These are phyloP conservation scores for Apiospora saccharicola DNA, from an alignment of 2,329 filamentous ascomycete genomes.

Conservation along the genomic window DNA sequence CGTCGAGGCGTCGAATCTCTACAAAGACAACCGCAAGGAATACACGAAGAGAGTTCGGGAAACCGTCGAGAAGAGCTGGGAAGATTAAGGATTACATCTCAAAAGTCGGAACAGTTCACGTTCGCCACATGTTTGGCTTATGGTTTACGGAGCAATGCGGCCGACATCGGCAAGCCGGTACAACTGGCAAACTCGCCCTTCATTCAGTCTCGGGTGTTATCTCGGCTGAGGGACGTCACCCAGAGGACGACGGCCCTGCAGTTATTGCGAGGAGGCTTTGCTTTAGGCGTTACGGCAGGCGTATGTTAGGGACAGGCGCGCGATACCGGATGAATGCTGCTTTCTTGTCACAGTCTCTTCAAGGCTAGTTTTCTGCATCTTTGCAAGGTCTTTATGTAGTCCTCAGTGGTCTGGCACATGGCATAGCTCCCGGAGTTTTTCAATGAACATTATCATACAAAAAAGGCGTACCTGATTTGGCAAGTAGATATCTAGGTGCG, in stretches of 20 bases:
- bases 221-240: not conserved
- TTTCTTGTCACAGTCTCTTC: conserved; percentile 20
- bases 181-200: not conserved
- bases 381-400: conserved; percentile 4
- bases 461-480: not conserved
- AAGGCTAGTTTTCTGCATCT: conserved; percentile 2
- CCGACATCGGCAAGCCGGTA: not conserved
- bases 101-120: not conserved
- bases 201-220: not conserved
- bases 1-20: conserved; percentile 96
- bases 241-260: not conserved
- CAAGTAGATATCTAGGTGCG: not conserved
- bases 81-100: conserved; percentile 67
- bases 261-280: not conserved
- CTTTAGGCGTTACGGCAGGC: conserved; percentile 20
- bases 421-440: conserved; percentile 20
- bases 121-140: not conserved
- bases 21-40: conserved; percentile 97
- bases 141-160: not conserved
- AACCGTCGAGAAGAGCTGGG: conserved; percentile 99
- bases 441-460: not conserved
- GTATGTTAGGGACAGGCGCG: not conserved
- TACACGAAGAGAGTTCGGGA: conserved; percentile 95
- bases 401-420: conserved; percentile 15
- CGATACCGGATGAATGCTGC: conserved; percentile 13